Conservation (phyloP, 78 protist genomes). For the Cavenderia fasciculata region DNA sequence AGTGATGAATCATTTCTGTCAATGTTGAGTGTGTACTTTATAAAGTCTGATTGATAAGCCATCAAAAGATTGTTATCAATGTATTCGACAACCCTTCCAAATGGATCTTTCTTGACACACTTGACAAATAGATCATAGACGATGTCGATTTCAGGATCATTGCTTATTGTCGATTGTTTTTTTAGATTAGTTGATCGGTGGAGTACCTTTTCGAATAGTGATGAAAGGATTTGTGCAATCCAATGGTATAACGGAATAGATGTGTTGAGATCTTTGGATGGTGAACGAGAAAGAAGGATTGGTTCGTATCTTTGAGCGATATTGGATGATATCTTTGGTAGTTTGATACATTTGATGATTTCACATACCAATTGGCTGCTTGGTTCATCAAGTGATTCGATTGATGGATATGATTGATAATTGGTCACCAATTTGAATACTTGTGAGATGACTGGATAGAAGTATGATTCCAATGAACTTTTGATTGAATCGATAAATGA, state of each 20-base stretch:
- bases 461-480: slow-evolving; percentile 8
- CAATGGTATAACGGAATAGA: slow-evolving; percentile 19
- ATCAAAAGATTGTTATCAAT: not conserved
- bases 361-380: not conserved
- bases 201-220: no score
- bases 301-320: slow-evolving; percentile 39
- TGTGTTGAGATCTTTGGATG: not conserved
- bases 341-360: slow-evolving; percentile 20
- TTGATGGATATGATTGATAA: slow-evolving; percentile 7
- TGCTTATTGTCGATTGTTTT: not conserved
- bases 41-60: slow-evolving; percentile 2
- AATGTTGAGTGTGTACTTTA: not conserved
- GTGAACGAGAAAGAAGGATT: not conserved
- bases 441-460: not conserved
- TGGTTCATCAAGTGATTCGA: not conserved
- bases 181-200: no score
- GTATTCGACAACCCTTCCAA: not conserved
- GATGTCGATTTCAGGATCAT: not conserved
- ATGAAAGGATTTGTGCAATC: not conserved
- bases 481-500: slow-evolving; percentile 59
- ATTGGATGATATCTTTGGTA: not conserved
- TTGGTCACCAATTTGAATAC: slow-evolving; percentile 23
- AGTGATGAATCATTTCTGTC: no score
- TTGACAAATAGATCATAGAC: not conserved
- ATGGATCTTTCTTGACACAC: not conserved